Base-by-base conservation (phyloP, 345 rosid species). In the Salix dunnii region DNA sequence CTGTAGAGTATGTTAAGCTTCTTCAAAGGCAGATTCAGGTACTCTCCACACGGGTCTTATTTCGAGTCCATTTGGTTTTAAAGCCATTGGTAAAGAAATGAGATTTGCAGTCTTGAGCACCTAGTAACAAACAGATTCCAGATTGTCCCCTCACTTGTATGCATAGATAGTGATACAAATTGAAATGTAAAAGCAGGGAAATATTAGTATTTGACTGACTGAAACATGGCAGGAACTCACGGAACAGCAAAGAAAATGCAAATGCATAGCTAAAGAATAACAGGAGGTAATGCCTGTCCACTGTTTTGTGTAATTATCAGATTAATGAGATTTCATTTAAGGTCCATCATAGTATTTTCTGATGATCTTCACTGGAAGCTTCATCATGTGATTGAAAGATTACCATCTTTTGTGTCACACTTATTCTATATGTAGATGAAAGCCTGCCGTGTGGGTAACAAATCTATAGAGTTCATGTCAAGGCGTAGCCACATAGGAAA, bases 1-100 rank as follows among this genome's bases (percentile, higher is more conserved):
- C 97, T 5, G 88, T 91, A 67, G 91, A 88, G 80, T 93, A 90
- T 23, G 94, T 93, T 49, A 93, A 93, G 80, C 69, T 81, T 80
- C 92, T 93, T 79, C 93, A 90, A 77, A 90, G 62, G 77, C 96
- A 93, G 82, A 91, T 91, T 72, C 88, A 91, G 98, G 98, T 93
- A 80, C 80, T 74, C 60, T 51, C 17, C 73, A 36, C 46, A 33
- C 51, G 70, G 5, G 18, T 49, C 38, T 72, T 74, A 23, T 62
- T 36, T 25, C 48, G 72, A 70, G 67, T 2, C 2, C 27, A 55
- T 55, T 55, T 55, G 62, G 5, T 55, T n/a, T 55, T 55, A 10
- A 55, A 53, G 23, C n/a, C 60, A 53, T 7, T 33, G 18, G 46
- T n/a, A 70, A 18, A 40, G 63, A 40, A 49, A 71, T 65, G 20